These are phyloP conservation scores for Trichoderma asperellum DNA, from an alignment of 2,329 filamentous ascomycete genomes.

Conservation along the genomic window DNA sequence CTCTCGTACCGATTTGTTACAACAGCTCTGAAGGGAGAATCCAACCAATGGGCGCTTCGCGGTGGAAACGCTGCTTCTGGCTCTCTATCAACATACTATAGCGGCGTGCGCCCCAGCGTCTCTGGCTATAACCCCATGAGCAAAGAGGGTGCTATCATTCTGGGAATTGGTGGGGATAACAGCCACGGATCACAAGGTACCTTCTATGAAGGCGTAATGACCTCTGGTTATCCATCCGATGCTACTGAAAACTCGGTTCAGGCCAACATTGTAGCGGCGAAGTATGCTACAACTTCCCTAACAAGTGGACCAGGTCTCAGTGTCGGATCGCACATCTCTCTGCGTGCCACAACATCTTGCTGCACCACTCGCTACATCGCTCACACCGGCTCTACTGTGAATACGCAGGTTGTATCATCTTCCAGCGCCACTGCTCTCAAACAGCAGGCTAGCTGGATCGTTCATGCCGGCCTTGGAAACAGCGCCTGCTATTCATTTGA, in stretches of 20 bases:
- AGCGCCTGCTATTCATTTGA: conserved; percentile 21
- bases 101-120: background rate
- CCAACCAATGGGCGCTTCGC: conserved; percentile 11
- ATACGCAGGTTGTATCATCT: conserved; percentile 17
- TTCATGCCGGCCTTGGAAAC: conserved; percentile 8
- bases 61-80: conserved; percentile 1
- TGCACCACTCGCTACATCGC: conserved; percentile 22
- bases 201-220: conserved; percentile 22
- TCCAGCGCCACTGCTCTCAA: conserved; percentile 20
- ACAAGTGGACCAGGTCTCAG: conserved; percentile 4
- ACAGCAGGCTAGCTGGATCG: conserved; percentile 21
- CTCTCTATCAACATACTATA: conserved; percentile 18
- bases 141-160: conserved; percentile 20
- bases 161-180: conserved; percentile 14
- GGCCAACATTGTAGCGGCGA: conserved; percentile 17
- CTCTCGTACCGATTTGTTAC: conserved; percentile 11
- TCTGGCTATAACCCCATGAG: conserved; percentile 17
- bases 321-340: background rate
- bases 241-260: conserved; percentile 11
- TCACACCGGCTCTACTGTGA: conserved; percentile 11
- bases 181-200: conserved; percentile 7
- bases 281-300: conserved; percentile 5
- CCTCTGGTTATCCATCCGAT: conserved; percentile 13
- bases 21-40: background rate
- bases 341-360: conserved; percentile 8